Conservation (phyloP, 768 basidiomycete genomes). For the Tricholoma bakamatsutake region DNA sequence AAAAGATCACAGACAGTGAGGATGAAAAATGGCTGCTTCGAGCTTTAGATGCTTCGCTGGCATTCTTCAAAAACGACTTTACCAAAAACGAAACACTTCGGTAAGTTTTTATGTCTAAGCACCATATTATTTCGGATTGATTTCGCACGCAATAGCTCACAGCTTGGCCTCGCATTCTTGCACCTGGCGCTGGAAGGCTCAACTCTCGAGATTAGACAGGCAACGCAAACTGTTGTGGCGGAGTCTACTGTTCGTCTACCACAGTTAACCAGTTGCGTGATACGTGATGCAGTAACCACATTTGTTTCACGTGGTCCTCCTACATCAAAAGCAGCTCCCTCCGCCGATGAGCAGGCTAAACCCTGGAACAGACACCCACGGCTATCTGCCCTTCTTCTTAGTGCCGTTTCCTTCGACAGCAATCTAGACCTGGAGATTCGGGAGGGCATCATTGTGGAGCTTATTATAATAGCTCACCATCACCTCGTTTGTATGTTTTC, state of each 20-base stretch:
- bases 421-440: slow-evolving; percentile 32
- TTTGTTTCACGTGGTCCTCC: slow-evolving; percentile 37
- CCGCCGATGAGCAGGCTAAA: slow-evolving; percentile 26
- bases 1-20: slow-evolving; percentile 52
- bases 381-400: slow-evolving; percentile 47
- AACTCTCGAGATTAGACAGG: slow-evolving; percentile 47
- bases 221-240: slow-evolving; percentile 37
- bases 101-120: slow-evolving; percentile 27
- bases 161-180: slow-evolving; percentile 62
- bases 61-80: slow-evolving; percentile 44
- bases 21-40: slow-evolving; percentile 78
- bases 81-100: slow-evolving; percentile 48
- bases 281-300: slow-evolving; percentile 53
- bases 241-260: slow-evolving; percentile 35
- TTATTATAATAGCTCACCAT: slow-evolving; percentile 73
- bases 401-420: slow-evolving; percentile 42
- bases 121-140: neutral
- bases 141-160: slow-evolving; percentile 32
- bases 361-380: slow-evolving; percentile 46
- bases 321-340: slow-evolving; percentile 16
- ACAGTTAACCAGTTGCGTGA: slow-evolving; percentile 40
- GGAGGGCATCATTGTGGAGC: slow-evolving; percentile 45
- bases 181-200: slow-evolving; percentile 61
- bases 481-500: slow-evolving; percentile 47
- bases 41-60: slow-evolving; percentile 46